Percentiles rank a stretch among this genome's conserved stretches.
Evolutionary conservation across 1,284 basidiomycete genomes (phyloP).

Genomic region (Erythrobasidium hasegawianum): DNA sequence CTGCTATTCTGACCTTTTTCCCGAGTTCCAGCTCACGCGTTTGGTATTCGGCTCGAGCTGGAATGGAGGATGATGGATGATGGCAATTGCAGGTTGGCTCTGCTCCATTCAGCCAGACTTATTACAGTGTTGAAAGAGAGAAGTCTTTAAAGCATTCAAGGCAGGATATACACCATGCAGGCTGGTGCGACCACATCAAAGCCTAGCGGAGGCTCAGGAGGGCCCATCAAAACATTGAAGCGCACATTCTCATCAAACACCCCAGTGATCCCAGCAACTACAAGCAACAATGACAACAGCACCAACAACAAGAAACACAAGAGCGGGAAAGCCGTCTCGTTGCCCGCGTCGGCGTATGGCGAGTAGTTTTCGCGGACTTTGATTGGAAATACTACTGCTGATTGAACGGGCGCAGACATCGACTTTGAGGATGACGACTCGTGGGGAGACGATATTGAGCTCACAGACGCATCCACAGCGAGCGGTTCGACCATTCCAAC

Average conservation of each 20-base stretch:
- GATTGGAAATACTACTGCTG: neutral
- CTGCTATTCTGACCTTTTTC: too few species aligned
- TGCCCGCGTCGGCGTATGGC: conserved; percentile 29
- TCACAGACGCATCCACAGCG: conserved; percentile 5
- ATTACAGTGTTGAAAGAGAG: too few species aligned
- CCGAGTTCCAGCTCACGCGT: too few species aligned
- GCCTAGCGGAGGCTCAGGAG: neutral
- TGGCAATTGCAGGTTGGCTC: too few species aligned
- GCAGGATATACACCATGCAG: too few species aligned
- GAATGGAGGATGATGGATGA: too few species aligned
- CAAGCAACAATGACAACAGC: neutral
- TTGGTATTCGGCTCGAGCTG: too few species aligned
- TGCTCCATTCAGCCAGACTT: too few species aligned
- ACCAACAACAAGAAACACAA: neutral
- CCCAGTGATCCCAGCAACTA: neutral
- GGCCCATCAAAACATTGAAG: conserved; percentile 29
- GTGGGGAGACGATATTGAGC: conserved; percentile 21
- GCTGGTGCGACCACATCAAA: too few species aligned
- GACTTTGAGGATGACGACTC: conserved; percentile 28
- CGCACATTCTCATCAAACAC: conserved; percentile 33
- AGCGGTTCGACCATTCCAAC: neutral
- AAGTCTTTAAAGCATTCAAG: too few species aligned
- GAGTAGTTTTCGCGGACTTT: neutral
- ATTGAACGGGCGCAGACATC: conserved; percentile 8
- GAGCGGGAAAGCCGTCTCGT: neutral